Conservation (phyloP, 2,329 filamentous ascomycete genomes). For the Trichoderma sp. region DNA sequence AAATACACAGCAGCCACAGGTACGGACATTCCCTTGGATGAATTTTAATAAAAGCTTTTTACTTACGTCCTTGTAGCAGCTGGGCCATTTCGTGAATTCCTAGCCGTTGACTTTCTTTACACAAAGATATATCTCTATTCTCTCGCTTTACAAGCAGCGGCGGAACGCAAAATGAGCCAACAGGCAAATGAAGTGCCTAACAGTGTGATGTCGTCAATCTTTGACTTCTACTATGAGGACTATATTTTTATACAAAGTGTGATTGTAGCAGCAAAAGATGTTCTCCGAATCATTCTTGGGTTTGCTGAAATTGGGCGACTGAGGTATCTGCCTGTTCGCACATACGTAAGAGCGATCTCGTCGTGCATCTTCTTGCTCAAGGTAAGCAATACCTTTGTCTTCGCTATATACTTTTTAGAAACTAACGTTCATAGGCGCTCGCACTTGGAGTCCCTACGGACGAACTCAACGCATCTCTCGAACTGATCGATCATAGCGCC, state of each 20-base stretch:
- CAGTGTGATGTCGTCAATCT: neutral
- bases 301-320: neutral
- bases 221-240: neutral
- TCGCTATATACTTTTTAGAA: neutral
- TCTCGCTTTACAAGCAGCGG: neutral
- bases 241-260: neutral
- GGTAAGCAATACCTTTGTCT: neutral
- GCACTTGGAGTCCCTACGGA: neutral
- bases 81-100: neutral
- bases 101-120: neutral
- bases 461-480: neutral
- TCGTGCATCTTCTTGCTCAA: neutral
- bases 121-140: neutral
- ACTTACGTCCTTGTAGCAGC: neutral
- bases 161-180: neutral
- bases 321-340: neutral
- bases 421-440: neutral
- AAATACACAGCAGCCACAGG: neutral
- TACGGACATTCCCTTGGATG: neutral
- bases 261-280: neutral
- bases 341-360: neutral
- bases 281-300: neutral
- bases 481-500: neutral
- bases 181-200: neutral
- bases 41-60: neutral